Conservation (phyloP, 495 filamentous ascomycete genomes). For the Penicillium pancosmium region DNA sequence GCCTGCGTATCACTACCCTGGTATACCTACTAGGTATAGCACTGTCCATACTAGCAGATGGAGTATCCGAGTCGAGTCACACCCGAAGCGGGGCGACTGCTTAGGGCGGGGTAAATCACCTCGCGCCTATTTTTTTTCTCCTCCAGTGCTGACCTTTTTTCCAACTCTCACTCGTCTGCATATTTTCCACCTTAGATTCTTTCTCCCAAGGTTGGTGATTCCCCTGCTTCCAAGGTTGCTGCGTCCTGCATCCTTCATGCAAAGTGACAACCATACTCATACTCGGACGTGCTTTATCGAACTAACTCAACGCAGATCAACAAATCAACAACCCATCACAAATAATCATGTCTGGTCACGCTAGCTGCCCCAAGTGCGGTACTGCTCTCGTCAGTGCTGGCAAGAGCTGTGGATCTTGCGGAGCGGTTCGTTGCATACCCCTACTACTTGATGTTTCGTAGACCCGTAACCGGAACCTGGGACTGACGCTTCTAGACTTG, state of each 20-base stretch:
- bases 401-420: constrained; percentile 44
- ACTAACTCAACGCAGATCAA: not conserved
- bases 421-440: constrained; percentile 31
- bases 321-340: constrained; percentile 3
- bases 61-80: not conserved
- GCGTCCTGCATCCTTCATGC: not conserved
- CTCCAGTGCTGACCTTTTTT: constrained; percentile 17
- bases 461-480: constrained; percentile 2
- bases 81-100: constrained; percentile 16
- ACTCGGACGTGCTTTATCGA: not conserved
- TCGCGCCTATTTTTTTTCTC: constrained; percentile 5
- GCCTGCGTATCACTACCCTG: too few relatives aligned
- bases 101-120: constrained; percentile 20
- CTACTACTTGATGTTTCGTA: constrained; percentile 3
- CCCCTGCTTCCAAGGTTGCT: not conserved
- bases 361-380: constrained; percentile 42
- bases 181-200: not conserved
- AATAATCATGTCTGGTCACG: constrained; percentile 32
- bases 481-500: constrained; percentile 28
- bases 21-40: too few relatives aligned
- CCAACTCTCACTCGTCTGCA: constrained; percentile 15
- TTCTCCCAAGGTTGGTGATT: not conserved
- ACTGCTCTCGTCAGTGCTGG: constrained; percentile 22
- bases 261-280: too few relatives aligned
- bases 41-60: too few relatives aligned